These are phyloP conservation scores for Sclerotinia glacialis DNA, from an alignment of 2,329 filamentous ascomycete genomes.

Conservation along the genomic window DNA sequence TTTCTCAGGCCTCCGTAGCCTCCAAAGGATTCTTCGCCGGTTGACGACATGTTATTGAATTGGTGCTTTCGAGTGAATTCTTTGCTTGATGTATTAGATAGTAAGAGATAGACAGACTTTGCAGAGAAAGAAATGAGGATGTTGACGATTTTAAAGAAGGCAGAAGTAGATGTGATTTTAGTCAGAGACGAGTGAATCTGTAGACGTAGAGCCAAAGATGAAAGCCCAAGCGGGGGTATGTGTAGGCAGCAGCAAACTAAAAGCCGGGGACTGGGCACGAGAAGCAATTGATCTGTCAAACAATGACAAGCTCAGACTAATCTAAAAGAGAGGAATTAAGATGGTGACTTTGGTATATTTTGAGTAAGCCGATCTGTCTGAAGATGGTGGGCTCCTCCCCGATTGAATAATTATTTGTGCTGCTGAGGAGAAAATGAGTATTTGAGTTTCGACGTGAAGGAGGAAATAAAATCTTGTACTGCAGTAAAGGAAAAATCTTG, in stretches of 20 bases:
- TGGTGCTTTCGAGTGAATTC: background rate
- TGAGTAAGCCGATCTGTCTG: background rate
- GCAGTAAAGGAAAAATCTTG: background rate
- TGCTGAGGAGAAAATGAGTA: background rate
- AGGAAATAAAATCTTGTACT: background rate
- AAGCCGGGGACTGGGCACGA: background rate
- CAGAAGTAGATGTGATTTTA: background rate
- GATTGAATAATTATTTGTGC: background rate
- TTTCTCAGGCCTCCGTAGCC: background rate
- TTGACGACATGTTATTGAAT: background rate
- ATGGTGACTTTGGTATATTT: background rate
- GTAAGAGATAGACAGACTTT: background rate
- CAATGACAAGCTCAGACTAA: background rate
- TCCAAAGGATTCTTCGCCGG: background rate
- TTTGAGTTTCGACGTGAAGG: too few species aligned
- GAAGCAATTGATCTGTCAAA: background rate
- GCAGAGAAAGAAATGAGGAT: background rate
- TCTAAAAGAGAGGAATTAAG: background rate
- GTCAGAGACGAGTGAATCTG: background rate
- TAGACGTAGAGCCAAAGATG: background rate
- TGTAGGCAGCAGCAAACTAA: too few species aligned
- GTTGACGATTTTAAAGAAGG: background rate
- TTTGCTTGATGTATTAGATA: too few species aligned
- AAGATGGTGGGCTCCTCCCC: too few species aligned
- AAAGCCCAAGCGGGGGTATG: background rate